A percentile compares a stretch with the other conserved stretches of the same genome.
phyloP scores from a whole-genome alignment of 176 grass and related monocot genomes.

The Typha latifolia region DNA sequence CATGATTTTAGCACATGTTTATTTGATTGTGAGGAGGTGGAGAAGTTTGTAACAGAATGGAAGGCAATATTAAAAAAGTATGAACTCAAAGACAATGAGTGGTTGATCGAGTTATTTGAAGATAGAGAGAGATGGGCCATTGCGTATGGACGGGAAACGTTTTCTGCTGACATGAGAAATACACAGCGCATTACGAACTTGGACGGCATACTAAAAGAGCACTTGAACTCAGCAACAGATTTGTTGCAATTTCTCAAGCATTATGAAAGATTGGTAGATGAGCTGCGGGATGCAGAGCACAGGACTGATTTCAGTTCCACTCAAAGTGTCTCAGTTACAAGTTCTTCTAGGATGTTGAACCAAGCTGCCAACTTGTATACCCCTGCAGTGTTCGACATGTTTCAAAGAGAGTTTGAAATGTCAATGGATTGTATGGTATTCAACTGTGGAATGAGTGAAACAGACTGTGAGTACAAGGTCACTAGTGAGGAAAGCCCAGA shows the following conservation, averaged over 20 bases:
- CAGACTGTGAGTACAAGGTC: conserved; percentile 28
- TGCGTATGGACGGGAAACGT: conserved; percentile 26
- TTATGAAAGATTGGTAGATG: conserved; percentile 28
- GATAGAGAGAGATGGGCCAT: conserved; percentile 33
- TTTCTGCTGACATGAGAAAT: conserved; percentile 31
- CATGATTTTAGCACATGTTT: conserved; percentile 28
- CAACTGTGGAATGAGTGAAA: conserved; percentile 9
- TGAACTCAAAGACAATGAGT: conserved; percentile 28
- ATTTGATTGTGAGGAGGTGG: conserved; percentile 30
- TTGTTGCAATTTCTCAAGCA: conserved; percentile 27
- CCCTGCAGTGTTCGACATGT: conserved; percentile 25
- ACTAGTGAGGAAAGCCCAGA: conserved; percentile 22
- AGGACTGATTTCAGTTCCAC: conserved; percentile 19
- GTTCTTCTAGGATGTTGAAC: conserved; percentile 34
- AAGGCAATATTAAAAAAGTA: conserved; percentile 32
- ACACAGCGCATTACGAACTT: conserved; percentile 16
- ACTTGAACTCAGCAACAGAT: conserved; percentile 20
- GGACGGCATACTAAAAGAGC: conserved; percentile 16
- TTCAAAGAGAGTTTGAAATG: conserved; percentile 42
- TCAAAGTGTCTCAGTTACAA: conserved; percentile 14
- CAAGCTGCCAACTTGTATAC: conserved; percentile 32
- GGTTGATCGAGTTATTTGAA: conserved; percentile 31
- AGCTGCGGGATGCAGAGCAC: conserved; percentile 20
- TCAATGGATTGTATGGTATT: conserved; percentile 35
- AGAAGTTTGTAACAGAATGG: conserved; percentile 34